Base-by-base conservation (phyloP, 257 asterid genomes). In the Nicotiana obtusifolia region DNA sequence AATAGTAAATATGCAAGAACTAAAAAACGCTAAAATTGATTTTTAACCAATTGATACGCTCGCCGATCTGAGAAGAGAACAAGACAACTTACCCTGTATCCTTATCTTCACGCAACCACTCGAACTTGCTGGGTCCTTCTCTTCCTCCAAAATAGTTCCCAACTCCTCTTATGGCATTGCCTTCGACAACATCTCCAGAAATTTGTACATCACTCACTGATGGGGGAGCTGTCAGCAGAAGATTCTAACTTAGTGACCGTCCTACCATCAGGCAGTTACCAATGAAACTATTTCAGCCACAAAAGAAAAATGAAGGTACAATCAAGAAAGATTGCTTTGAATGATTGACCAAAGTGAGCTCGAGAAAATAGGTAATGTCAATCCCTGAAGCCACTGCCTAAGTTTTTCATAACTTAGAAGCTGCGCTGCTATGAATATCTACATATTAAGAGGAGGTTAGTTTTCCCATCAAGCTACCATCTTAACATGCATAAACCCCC, bases 121-220 rank as follows among this genome's bases (percentile, higher is more conserved):
- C 95, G 76, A 90, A 96, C 88, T 89, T 94, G 93, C 98, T 96
- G 85, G 98, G 98, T 60, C 99, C 99, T 90, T 96, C 98, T 88
- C 90, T 91, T 88, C 99, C 99, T 64, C 99, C 99, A 87, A 96
- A 94, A 89, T 96, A 96, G 78, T 88, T 82, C 81, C 99, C 99
- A 33, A 81, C 78, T 65, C 99, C 99, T 82, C 78, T 92, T 82
- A 96, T 80, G 81, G 83, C 85, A 89, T 82, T 87, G 84, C 97
- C 98, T 88, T 96, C 99, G 73, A 96, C 82, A 16, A 84, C 81
- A 41, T 96, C 99, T 85, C 99, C 99, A 84, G 81, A 89, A 83
- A 96, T 86, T 82, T 83, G 92, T 10, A 94, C 88, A 85, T 92
- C 88, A 84, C 86, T 86, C 80, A 96, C 98, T 16, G 98, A 92